Conservation (phyloP, 805 yeast species). For the Zygotorulaspora danielsina region DNA sequence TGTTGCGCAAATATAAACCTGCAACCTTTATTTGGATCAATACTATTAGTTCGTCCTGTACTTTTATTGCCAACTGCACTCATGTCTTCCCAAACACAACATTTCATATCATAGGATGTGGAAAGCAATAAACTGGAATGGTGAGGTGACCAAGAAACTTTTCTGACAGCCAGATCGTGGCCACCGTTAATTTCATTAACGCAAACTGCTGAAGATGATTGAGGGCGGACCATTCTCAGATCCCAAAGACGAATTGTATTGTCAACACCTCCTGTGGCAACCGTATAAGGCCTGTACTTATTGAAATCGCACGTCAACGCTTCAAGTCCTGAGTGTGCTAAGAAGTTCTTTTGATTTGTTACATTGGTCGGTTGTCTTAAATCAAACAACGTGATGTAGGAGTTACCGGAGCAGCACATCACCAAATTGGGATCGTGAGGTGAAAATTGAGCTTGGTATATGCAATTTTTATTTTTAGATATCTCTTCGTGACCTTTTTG, state of each 20-base stretch:
- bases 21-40: conserved; percentile 48
- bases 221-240: conserved; percentile 53
- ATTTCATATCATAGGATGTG: conserved; percentile 90
- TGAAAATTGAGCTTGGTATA: conserved; percentile 75
- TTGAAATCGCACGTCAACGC: conserved; percentile 83
- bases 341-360: conserved; percentile 46
- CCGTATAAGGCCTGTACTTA: conserved; percentile 71
- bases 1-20: conserved; percentile 61
- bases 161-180: conserved; percentile 84
- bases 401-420: conserved; percentile 66
- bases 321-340: conserved; percentile 80
- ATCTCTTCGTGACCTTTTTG: conserved; percentile 35
- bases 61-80: conserved; percentile 55
- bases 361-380: conserved; percentile 61
- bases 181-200: conserved; percentile 68
- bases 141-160: conserved; percentile 88
- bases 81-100: conserved; percentile 76
- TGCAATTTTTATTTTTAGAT: conserved; percentile 48
- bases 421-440: conserved; percentile 77
- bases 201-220: conserved; percentile 39
- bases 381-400: conserved; percentile 80
- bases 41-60: conserved; percentile 40
- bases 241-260: conserved; percentile 85
- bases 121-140: conserved; percentile 62
- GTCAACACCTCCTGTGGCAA: conserved; percentile 93